Percentiles rank a stretch among this genome's conserved stretches.
Conservation (phyloP, 2,329 filamentous ascomycete species). For the Diaporthe velutina region DNA sequence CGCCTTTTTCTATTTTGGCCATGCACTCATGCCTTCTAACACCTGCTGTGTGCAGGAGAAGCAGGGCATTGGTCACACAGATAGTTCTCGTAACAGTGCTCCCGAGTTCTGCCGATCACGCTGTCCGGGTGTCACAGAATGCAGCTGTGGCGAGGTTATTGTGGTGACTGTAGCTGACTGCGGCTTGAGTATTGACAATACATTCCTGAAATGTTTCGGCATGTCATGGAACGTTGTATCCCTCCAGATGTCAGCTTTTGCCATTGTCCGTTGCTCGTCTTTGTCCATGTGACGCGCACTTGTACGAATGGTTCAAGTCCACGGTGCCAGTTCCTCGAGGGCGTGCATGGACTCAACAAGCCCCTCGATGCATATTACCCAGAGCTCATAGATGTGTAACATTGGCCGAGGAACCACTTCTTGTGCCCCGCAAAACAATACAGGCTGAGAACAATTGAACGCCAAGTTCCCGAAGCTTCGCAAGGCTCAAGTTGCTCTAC, state of each 20-base stretch:
- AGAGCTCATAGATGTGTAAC: too few relatives aligned
- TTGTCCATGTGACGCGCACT: not conserved
- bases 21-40: not conserved
- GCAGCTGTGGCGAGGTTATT: constrained; percentile 12
- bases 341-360: not conserved
- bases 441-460: not conserved
- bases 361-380: not conserved
- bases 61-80: not conserved
- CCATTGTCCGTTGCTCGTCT: not conserved
- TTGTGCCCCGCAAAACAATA: not conserved
- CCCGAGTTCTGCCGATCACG: not conserved
- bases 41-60: not conserved
- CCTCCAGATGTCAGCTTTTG: not conserved
- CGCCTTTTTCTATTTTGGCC: not conserved
- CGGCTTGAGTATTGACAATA: constrained; percentile 26
- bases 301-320: not conserved
- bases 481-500: too few relatives aligned
- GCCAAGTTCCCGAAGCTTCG: not conserved
- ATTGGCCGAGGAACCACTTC: not conserved
- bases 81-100: constrained; percentile 2
- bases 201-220: not conserved
- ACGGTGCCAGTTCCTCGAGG: too few relatives aligned
- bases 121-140: not conserved
- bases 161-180: not conserved
- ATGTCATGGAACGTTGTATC: constrained; percentile 20